Conservation (phyloP, 1,284 basidiomycete species). For the Tausonia pullulans region DNA sequence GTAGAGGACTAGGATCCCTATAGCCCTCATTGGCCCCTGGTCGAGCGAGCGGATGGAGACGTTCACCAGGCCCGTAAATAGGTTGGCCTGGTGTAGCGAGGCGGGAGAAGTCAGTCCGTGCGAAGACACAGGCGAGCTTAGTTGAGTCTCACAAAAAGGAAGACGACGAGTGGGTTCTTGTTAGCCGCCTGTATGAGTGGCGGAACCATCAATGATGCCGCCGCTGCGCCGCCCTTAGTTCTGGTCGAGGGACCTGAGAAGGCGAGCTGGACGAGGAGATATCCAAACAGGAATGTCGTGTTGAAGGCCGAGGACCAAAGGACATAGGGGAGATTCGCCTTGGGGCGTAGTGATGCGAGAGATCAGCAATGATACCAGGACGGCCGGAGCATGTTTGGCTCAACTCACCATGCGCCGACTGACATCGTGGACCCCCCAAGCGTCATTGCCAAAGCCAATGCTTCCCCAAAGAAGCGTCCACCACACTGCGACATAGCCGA, state of each 20-base stretch:
- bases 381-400: not conserved
- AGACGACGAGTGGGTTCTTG: conserved; percentile 63
- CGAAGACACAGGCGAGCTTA: not conserved
- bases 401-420: conserved; percentile 63
- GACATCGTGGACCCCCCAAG: conserved; percentile 33
- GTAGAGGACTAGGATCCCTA: conserved; percentile 58
- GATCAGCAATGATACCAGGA: conserved; percentile 3
- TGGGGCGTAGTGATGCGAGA: not conserved
- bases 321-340: conserved; percentile 84
- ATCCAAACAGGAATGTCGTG: conserved; percentile 68
- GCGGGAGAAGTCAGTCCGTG: not conserved
- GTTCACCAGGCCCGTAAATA: conserved; percentile 77
- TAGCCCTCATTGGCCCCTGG: conserved; percentile 44
- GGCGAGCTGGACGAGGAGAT: conserved; percentile 61
- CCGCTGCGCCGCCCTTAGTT: not conserved
- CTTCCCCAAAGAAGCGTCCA: conserved; percentile 51
- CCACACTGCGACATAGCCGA: conserved; percentile 30
- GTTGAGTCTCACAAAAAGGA: conserved; percentile 58
- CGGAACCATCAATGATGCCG: conserved; percentile 36
- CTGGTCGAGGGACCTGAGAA: conserved; percentile 40
- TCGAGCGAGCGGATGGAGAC: conserved; percentile 75
- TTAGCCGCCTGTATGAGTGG: conserved; percentile 69
- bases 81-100: conserved; percentile 49
- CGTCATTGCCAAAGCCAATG: conserved; percentile 17
- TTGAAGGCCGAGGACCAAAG: conserved; percentile 87